Evolutionary conservation across 169 alveolate species (phyloP).

Genomic region (Plasmodium ovale): DNA sequence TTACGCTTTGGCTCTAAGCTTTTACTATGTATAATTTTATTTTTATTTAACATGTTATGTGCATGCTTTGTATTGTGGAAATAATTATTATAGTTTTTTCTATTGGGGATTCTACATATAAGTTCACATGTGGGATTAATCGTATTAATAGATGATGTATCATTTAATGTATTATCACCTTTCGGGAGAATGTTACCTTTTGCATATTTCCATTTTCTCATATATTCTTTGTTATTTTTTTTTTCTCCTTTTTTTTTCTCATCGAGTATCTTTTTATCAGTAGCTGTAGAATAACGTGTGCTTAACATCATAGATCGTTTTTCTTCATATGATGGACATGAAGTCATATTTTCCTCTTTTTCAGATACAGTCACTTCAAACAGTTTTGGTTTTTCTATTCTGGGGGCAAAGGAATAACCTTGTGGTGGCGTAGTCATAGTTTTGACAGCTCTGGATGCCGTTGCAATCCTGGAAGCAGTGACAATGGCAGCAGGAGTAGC

Average conservation of each 20-base stretch:
- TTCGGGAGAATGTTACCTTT: no score
- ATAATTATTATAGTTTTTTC: background rate
- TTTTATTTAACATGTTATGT: background rate
- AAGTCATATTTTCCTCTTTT: background rate
- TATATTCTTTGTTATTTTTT: background rate
- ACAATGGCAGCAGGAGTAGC: no score
- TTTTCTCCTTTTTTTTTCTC: background rate
- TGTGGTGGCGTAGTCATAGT: background rate
- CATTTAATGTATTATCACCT: slow-evolving; percentile 17
- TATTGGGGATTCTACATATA: slow-evolving; percentile 38
- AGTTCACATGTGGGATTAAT: slow-evolving; percentile 34
- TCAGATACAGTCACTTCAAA: background rate
- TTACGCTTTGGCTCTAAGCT: background rate
- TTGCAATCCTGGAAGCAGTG: no score
- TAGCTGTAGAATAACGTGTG: background rate
- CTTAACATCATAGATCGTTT: background rate
- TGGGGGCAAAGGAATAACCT: background rate
- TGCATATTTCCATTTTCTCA: background rate
- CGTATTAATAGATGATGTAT: background rate
- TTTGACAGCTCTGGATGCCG: no score
- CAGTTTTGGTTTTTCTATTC: background rate
- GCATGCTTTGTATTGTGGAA: background rate
- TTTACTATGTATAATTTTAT: background rate
- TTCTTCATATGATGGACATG: background rate
- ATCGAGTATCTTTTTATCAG: background rate